These are phyloP conservation scores for Aspergillus nanangensis DNA, from an alignment of 495 filamentous ascomycete genomes.

Conservation along the genomic window DNA sequence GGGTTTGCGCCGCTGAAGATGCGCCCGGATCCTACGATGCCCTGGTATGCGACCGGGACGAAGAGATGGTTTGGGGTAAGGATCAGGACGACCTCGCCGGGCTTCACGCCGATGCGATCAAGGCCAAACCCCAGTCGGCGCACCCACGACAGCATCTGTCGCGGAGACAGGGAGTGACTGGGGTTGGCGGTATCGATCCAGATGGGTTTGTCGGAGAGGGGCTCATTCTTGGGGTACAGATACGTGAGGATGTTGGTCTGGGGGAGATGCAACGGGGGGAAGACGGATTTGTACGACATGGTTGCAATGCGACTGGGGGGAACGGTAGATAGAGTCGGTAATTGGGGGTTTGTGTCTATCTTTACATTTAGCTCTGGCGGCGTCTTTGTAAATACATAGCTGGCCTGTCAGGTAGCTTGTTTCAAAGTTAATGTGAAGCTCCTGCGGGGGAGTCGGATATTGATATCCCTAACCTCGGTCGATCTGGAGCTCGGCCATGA, in stretches of 20 bases:
- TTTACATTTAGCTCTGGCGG: neutral
- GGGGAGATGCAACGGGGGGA: conserved; percentile 33
- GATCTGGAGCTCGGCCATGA: neutral
- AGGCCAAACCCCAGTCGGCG: conserved; percentile 38
- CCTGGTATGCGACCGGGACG: conserved; percentile 43
- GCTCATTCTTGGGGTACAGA: conserved; percentile 34
- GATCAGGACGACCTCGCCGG: conserved; percentile 42
- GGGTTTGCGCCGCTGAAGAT: conserved; percentile 53
- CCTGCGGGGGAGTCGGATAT: neutral
- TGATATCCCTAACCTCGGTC: neutral
- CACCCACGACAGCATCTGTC: conserved; percentile 36
- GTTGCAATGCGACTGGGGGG: no score
- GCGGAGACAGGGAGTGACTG: conserved; percentile 23
- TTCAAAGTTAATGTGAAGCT: no score
- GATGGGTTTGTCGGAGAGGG: conserved; percentile 30
- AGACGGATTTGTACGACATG: conserved; percentile 5
- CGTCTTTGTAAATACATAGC: no score
- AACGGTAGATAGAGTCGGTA: no score
- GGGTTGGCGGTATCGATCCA: conserved; percentile 41
- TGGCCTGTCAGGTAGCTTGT: no score
- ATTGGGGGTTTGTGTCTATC: neutral
- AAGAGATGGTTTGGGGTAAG: conserved; percentile 45
- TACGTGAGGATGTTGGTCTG: conserved; percentile 39
- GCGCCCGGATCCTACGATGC: conserved; percentile 53
- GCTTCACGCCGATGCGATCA: conserved; percentile 25